Evolutionary conservation across 2,329 filamentous ascomycete genomes (phyloP), one percentile per base, ranked within the genome.

Genomic region (Phialophora chinensis): DNA sequence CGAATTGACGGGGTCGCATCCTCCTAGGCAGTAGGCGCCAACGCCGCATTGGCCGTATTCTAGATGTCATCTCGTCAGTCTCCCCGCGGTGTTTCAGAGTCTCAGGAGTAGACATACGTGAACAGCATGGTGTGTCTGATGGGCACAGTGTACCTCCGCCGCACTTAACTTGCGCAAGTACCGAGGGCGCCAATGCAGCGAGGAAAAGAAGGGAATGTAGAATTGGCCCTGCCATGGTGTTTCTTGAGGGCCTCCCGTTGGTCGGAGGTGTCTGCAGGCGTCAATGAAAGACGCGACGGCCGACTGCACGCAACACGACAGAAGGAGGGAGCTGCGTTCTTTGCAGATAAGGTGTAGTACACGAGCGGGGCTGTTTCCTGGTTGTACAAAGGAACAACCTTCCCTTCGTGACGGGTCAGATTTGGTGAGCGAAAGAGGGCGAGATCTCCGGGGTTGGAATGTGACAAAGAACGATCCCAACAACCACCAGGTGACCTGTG

Each of bases 31-130:
- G 85, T 91, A 98, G 63, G 93, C 95, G 74, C 95, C 95, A 63
- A 93, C 88, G 81, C 94, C 95, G 75, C 95, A 98, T 79, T 94
- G 85, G 74, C 92, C 92, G 79, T 97, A 98, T 80, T 95, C 92
- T 96, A 75, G 59, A 14, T 17, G 54, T 68, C 53, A 73, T 66
- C 44, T 10, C 57, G 25, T 53, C 42, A 52, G 20, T 49, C 33
- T 58, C 17, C 8, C 54, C 25, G 31, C 10, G 11, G 4, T 44
- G 5, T 42, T 11, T 38, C 23, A 44, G 33, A 27, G 12, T 1
- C 7, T 58, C 11, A 11, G 2, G 55, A 49, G 23, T 31, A 38
- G 31, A 87, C 90, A 83, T 83, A 93, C 91, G 89, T 66, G 90
- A 92, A 78, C 91, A 93, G 82, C 91, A 93, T 33, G 90, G 91